Conservation (phyloP, 208 protist genomes). For the Crithidia bombi region DNA sequence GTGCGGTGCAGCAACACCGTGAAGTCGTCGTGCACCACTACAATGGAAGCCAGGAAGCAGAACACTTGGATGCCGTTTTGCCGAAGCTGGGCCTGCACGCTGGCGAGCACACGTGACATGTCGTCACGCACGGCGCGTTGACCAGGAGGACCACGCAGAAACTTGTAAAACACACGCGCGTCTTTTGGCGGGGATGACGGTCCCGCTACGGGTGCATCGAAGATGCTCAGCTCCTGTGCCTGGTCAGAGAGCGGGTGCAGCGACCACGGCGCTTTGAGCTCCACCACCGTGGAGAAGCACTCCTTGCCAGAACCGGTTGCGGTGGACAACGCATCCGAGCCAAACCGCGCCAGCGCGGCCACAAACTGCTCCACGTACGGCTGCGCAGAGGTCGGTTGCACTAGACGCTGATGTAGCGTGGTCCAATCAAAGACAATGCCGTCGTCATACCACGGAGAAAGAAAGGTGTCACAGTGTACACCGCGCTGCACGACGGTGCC, state of each 20-base stretch:
- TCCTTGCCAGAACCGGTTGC: background rate
- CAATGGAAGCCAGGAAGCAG: conserved; percentile 55
- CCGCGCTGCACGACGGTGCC: conserved; percentile 21
- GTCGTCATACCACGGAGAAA: conserved; percentile 70
- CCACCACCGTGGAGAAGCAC: conserved; percentile 47
- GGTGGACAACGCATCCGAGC: background rate
- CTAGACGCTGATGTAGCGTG: conserved; percentile 51
- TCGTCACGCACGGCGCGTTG: conserved; percentile 53
- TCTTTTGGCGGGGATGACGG: background rate
- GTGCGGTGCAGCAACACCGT: conserved; percentile 59
- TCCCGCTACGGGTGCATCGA: conserved; percentile 24
- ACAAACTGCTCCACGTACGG: background rate
- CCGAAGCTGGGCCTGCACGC: conserved; percentile 44
- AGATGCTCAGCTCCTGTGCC: conserved; percentile 52
- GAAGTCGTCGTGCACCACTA: conserved; percentile 53
- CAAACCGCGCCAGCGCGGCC: conserved; percentile 4
- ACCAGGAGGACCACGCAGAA: conserved; percentile 56
- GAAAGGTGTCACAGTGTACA: conserved; percentile 43
- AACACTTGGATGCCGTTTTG: conserved; percentile 36
- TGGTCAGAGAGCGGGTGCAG: conserved; percentile 59
- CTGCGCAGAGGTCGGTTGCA: background rate
- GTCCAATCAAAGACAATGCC: conserved; percentile 73
- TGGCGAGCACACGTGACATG: conserved; percentile 42
- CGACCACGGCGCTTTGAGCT: conserved; percentile 52
- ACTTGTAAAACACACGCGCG: conserved; percentile 40